phyloP scores from a whole-genome alignment of 2,329 filamentous ascomycete species.

The Cryphonectria carpinicola region DNA sequence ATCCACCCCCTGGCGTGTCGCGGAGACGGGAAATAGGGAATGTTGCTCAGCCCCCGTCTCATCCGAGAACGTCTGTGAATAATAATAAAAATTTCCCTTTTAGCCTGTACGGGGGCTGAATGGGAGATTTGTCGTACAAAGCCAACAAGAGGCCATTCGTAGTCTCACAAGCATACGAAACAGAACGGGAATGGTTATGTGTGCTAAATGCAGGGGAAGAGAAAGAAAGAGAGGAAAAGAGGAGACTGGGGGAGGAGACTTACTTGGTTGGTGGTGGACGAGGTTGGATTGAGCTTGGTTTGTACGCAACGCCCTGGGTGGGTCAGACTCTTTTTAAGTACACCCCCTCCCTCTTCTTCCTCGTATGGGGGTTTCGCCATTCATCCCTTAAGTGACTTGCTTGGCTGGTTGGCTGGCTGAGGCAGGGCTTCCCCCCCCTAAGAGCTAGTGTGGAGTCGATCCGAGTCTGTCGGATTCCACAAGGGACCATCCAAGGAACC shows the following conservation, averaged over 20 bases:
- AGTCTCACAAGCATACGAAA: background rate
- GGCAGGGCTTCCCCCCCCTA: background rate
- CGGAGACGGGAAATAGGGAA: background rate
- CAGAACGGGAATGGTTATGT: background rate
- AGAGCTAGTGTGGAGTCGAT: background rate
- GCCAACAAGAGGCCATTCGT: background rate
- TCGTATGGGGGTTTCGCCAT: too few species aligned
- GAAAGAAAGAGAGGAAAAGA: too few species aligned
- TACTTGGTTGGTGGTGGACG: too few species aligned
- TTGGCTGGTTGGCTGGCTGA: background rate
- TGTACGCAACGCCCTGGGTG: too few species aligned
- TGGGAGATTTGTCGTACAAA: background rate
- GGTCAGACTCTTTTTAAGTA: too few species aligned
- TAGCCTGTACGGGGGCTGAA: background rate
- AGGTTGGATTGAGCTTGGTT: too few species aligned
- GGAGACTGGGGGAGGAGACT: too few species aligned
- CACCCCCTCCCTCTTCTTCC: too few species aligned
- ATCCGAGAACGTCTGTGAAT: background rate
- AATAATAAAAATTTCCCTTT: background rate
- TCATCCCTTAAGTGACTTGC: background rate
- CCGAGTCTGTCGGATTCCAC: slow-evolving; percentile 2
- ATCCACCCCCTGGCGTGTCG: background rate
- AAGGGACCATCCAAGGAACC: background rate
- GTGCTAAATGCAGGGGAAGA: background rate
- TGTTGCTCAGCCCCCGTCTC: background rate